These are phyloP conservation scores for Pseudogymnoascus sp. DNA, from an alignment of 2,329 filamentous ascomycete species.

Conservation along the genomic window DNA sequence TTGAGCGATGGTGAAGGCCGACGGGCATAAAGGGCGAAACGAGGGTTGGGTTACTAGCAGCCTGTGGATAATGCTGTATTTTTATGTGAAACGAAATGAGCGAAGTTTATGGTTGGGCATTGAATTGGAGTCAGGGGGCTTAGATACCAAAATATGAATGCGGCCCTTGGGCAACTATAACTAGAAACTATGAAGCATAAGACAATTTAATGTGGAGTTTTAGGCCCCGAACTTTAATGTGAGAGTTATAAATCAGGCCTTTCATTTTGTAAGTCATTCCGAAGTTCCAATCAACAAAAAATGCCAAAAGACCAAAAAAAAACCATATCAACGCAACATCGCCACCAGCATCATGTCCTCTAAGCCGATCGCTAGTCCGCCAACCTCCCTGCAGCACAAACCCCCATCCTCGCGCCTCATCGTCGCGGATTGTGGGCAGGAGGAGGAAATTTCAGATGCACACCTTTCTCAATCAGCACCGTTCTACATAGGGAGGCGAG, in stretches of 20 bases:
- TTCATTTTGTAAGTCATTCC: neutral
- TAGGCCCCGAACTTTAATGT: neutral
- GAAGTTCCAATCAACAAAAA: neutral
- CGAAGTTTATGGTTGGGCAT: neutral
- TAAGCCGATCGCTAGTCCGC: neutral
- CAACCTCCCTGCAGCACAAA: neutral
- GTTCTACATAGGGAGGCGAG: neutral
- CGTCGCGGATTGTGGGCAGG: neutral
- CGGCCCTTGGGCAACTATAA: neutral
- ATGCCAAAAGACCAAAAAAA: neutral
- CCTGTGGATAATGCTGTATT: neutral
- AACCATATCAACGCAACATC: neutral
- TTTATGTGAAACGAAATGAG: neutral
- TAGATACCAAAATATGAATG: neutral
- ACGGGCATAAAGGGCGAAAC: neutral
- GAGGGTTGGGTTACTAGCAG: neutral
- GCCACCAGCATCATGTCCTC: neutral
- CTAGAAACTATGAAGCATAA: neutral
- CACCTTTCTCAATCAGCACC: neutral
- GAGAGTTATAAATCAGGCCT: neutral
- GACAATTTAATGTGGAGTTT: neutral
- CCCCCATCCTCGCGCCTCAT: neutral
- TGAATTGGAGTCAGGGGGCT: neutral
- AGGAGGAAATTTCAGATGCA: neutral
- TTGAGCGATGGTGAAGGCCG: slow-evolving; percentile 13